These are phyloP conservation scores for Elsinoe batatas DNA, from an alignment of 2,329 filamentous ascomycete genomes.

Conservation along the genomic window DNA sequence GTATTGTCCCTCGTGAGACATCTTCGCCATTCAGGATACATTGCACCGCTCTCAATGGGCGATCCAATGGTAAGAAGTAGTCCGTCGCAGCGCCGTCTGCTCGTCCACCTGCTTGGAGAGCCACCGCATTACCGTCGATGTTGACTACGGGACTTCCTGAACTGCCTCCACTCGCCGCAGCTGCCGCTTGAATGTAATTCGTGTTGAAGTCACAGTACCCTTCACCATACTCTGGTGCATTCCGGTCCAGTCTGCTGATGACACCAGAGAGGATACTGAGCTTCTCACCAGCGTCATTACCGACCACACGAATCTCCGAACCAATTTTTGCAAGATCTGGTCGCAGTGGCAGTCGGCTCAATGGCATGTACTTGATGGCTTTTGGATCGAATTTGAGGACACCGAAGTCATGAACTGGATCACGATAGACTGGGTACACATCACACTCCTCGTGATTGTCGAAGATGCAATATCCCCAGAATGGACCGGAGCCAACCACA, in stretches of 20 bases:
- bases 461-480: constrained; percentile 97
- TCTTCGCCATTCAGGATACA: constrained; percentile 68
- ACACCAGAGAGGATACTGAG: constrained; percentile 95
- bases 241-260: constrained; percentile 89
- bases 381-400: constrained; percentile 94
- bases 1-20: constrained; percentile 88
- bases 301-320: constrained; percentile 89
- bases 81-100: constrained; percentile 93
- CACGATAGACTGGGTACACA: constrained; percentile 91
- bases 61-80: constrained; percentile 90
- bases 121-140: constrained; percentile 83
- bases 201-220: constrained; percentile 97
- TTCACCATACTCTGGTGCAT: constrained; percentile 94
- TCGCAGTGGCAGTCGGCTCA: constrained; percentile 67
- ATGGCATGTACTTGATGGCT: constrained; percentile 92
- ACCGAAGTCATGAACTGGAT: constrained; percentile 96
- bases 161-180: constrained; percentile 89
- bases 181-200: constrained; percentile 96
- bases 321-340: constrained; percentile 83
- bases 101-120: constrained; percentile 85
- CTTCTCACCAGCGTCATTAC: constrained; percentile 97
- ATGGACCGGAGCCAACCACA: constrained; percentile 88
- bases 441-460: constrained; percentile 97
- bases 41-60: constrained; percentile 74
- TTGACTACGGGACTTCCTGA: constrained; percentile 98